Conservation (phyloP, 768 basidiomycete genomes). For the Naganishia randhawae region DNA sequence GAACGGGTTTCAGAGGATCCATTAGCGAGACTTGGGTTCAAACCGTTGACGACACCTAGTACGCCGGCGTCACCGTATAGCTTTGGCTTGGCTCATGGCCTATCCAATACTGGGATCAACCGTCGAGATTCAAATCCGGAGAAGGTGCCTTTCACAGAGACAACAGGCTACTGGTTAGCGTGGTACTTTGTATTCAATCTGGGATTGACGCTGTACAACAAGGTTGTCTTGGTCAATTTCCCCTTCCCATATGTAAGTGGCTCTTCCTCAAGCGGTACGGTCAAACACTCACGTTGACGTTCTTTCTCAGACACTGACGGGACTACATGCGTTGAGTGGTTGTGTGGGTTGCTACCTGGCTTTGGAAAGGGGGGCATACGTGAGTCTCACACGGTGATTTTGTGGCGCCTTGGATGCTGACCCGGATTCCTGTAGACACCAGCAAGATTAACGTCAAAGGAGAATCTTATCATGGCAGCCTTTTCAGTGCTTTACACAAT, state of each 20-base stretch:
- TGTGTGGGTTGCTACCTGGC: conserved; percentile 72
- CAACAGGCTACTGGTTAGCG: conserved; percentile 60
- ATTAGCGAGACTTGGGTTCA: conserved; percentile 9
- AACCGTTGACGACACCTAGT: neutral
- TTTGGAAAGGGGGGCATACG: conserved; percentile 60
- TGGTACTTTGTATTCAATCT: conserved; percentile 91
- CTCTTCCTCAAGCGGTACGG: neutral
- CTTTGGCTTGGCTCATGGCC: neutral
- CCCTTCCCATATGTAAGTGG: conserved; percentile 80
- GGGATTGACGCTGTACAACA: conserved; percentile 89
- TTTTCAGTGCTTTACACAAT: conserved; percentile 89
- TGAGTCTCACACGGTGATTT: conserved; percentile 34
- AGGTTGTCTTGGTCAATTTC: conserved; percentile 81
- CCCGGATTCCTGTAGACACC: conserved; percentile 51
- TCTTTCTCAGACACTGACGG: conserved; percentile 66
- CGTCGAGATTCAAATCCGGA: conserved; percentile 13
- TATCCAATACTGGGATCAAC: neutral
- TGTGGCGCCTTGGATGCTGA: neutral
- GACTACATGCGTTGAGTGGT: conserved; percentile 82
- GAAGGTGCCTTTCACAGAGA: conserved; percentile 37
- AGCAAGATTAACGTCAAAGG: conserved; percentile 56
- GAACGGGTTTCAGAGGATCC: conserved; percentile 7
- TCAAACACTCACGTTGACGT: neutral
- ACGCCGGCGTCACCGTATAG: neutral
- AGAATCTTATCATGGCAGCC: conserved; percentile 64